These are phyloP conservation scores for Phytophthora sp. DNA, from an alignment of 352 stramenopile genomes.

Conservation along the genomic window DNA sequence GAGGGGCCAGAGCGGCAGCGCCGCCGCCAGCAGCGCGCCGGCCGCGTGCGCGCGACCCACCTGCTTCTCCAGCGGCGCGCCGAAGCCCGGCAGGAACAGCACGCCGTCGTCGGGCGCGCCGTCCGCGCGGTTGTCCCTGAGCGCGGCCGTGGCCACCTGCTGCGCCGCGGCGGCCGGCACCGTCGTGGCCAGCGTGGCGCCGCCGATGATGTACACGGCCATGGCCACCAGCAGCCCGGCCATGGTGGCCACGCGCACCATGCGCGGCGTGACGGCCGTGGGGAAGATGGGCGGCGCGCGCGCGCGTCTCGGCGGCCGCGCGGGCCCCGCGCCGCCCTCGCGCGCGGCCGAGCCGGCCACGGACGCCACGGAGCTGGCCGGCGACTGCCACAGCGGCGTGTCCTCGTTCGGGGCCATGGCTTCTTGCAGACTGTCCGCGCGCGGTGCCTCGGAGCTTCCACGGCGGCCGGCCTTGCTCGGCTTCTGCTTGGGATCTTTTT, in stretches of 20 bases:
- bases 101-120: conserved; percentile 42
- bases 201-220: conserved; percentile 30
- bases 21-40: conserved; percentile 6
- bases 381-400: conserved; percentile 49
- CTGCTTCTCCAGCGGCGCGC: conserved; percentile 68
- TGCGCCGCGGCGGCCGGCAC: conserved; percentile 9
- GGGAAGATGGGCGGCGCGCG: background rate
- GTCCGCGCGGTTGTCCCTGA: conserved; percentile 19
- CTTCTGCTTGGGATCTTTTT: conserved; percentile 34
- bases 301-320: background rate
- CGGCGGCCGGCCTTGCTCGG: background rate
- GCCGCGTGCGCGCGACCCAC: conserved; percentile 30
- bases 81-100: conserved; percentile 71
- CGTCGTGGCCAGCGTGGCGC: conserved; percentile 10
- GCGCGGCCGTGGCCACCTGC: background rate
- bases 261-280: conserved; percentile 16
- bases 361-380: conserved; percentile 24
- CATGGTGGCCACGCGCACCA: conserved; percentile 27
- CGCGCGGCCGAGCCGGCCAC: conserved; percentile 19
- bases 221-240: conserved; percentile 34
- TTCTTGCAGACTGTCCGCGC: background rate
- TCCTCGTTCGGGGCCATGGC: conserved; percentile 48
- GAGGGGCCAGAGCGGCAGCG: conserved; percentile 26
- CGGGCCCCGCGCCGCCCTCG: conserved; percentile 1
- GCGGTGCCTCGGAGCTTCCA: background rate